Base-by-base conservation (phyloP, 2,329 filamentous ascomycete genomes). In the Phoma herbarum region DNA sequence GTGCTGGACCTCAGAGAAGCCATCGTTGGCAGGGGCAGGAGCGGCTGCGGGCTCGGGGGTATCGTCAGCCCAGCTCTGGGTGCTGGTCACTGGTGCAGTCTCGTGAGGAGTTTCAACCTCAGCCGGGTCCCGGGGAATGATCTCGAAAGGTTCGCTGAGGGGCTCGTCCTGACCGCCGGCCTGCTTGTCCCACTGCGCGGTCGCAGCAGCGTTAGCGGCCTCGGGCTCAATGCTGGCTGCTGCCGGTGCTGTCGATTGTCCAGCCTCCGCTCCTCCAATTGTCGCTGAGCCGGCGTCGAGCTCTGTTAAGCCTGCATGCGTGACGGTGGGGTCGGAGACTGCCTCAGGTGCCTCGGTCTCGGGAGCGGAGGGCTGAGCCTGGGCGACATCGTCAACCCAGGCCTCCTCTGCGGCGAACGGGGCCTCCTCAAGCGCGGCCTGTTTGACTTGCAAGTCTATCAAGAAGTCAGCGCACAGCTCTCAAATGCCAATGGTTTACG, bases 11-110 rank as follows among this genome's bases (percentile, higher is more conserved):
- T 89, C 86, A 59, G 89, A 87, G 82, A 92, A 93, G 23, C 90
- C 90, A 70, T 92, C 90, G 48, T 83, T 79, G 46, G 79, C 77
- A 31, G 78, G 60, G 18, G 71, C 59, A n/a, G 71, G 63, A 43
- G 74, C 59, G 22, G 76, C 59, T 44, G 65, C 64, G 20, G 69
- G 70, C 33, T 75, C 74, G 12, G 70, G 68, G 22, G 90, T 86
- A 60, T 95, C 91, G 70, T 96, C 92, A 25, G 91, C 91, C 91
- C 91, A 96, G 69, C 88, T 92, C 72, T 90, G 87, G 7, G 86
- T 87, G 45, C 87, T 85, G n/a, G 85, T 87, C 25, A 86, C 86
- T 20, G 77, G 72, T 14, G 78, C 76, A 20, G 74, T 63, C 45
- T 83, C 79, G 41, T 86, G 75, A 35, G 86, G 87, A 35, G 84